Conservation (phyloP, 495 filamentous ascomycete species). For the Penicillium waksmanii region DNA sequence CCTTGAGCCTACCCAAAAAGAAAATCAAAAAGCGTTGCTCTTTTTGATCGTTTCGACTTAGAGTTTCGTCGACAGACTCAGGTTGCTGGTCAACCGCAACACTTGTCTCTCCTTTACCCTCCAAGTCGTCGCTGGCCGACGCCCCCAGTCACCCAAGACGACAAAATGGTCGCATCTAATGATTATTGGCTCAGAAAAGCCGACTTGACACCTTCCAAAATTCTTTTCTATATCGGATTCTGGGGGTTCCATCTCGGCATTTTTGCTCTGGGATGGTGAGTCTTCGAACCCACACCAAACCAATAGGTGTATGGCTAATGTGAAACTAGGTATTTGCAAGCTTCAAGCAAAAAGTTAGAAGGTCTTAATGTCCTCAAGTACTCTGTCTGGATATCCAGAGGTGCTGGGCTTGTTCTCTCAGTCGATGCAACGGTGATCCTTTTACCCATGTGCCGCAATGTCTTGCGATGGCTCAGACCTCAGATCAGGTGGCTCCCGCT, state of each 20-base stretch:
- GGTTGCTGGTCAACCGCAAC: conserved; percentile 36
- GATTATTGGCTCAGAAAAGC: conserved; percentile 41
- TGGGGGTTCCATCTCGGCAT: conserved; percentile 80
- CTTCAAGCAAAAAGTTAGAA: conserved; percentile 62
- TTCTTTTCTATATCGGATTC: conserved; percentile 84
- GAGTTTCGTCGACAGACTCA: neutral
- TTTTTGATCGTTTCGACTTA: neutral
- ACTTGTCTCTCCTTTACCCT: conserved; percentile 29
- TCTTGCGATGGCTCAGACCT: conserved; percentile 80
- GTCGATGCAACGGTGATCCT: conserved; percentile 88
- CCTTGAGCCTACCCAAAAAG: neutral
- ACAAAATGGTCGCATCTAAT: conserved; percentile 21
- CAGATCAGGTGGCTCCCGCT: conserved; percentile 87
- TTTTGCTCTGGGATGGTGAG: conserved; percentile 88
- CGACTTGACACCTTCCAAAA: conserved; percentile 66
- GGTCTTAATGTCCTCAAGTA: conserved; percentile 79
- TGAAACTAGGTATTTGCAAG: conserved; percentile 74
- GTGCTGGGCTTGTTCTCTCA: conserved; percentile 80
- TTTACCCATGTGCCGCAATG: conserved; percentile 90
- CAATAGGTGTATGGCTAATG: conserved; percentile 7
- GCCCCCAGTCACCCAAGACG: conserved; percentile 4
- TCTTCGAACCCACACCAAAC: neutral
- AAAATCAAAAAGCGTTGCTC: neutral
- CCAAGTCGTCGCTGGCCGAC: conserved; percentile 31
- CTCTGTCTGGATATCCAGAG: conserved; percentile 95